Percentiles rank a stretch among this genome's conserved stretches.
These are phyloP conservation scores for Apostasia ramifera DNA, from an alignment of 106 monocot species.

Conservation along the genomic window DNA sequence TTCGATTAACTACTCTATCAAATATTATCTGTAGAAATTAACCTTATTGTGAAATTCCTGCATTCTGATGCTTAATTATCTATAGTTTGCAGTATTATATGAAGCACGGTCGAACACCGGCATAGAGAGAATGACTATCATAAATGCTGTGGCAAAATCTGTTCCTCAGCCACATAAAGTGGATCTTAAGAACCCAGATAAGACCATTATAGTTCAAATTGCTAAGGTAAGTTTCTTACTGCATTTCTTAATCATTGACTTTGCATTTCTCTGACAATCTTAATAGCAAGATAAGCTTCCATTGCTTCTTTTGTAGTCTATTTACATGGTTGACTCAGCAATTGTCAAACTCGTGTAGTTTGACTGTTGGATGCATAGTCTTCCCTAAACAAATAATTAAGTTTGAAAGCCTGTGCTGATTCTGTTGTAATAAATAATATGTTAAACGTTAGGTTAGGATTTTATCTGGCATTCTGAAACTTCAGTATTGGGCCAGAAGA, in stretches of 20 bases:
- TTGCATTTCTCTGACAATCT: not conserved
- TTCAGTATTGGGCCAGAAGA: no score
- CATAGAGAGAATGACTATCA: slow-evolving; percentile 85
- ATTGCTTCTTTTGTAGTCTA: no score
- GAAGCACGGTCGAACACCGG: slow-evolving; percentile 91
- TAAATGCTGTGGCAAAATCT: slow-evolving; percentile 84
- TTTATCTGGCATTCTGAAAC: no score
- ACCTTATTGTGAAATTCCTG: not conserved
- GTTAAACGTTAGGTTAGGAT: no score
- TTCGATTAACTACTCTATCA: not conserved
- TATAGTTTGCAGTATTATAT: slow-evolving; percentile 93
- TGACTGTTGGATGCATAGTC: no score
- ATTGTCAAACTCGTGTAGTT: no score
- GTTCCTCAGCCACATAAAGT: slow-evolving; percentile 89
- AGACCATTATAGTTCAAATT: slow-evolving; percentile 84
- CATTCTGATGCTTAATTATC: not conserved
- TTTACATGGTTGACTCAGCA: no score
- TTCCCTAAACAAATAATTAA: no score
- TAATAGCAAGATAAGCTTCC: no score
- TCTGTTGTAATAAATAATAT: no score
- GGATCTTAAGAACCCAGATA: slow-evolving; percentile 82
- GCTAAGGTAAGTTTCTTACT: slow-evolving; percentile 54
- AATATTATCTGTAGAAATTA: not conserved
- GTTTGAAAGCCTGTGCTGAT: no score
- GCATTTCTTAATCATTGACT: not conserved